A percentile compares a stretch with the other conserved stretches of the same genome.
Evolutionary conservation across 192 early-diverging fungal genomes (phyloP).

Genomic region (Pilobolus umbonatus): DNA sequence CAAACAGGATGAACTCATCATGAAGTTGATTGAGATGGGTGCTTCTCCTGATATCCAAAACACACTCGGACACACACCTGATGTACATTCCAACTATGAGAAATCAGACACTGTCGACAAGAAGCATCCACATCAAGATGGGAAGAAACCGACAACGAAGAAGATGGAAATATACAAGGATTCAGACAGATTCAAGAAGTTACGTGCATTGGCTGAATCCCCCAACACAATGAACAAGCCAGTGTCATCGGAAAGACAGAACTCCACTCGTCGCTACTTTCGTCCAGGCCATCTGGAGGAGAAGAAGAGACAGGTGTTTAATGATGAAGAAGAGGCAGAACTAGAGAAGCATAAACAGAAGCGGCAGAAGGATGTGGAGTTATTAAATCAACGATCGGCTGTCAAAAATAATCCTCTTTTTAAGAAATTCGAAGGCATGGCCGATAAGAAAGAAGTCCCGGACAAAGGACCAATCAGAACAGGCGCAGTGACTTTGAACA

Average conservation of each 20-base stretch:
- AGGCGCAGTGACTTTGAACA: not conserved
- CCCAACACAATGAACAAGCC: conserved; percentile 6
- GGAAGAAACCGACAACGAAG: not conserved
- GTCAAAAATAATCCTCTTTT: conserved; percentile 29
- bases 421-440: conserved; percentile 9
- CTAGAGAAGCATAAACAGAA: conserved; percentile 6
- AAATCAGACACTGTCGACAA: not conserved
- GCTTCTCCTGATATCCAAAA: conserved; percentile 10
- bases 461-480: not conserved
- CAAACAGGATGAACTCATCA: conserved; percentile 1
- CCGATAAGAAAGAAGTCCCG: not conserved
- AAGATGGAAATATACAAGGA: not conserved
- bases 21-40: conserved; percentile 10
- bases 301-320: conserved; percentile 9
- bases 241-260: conserved; percentile 2
- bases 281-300: conserved; percentile 19
- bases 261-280: conserved; percentile 17
- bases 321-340: conserved; percentile 15
- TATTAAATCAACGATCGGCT: conserved; percentile 17
- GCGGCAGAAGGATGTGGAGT: conserved; percentile 18
- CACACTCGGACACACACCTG: conserved; percentile 5
- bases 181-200: conserved; percentile 17
- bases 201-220: conserved; percentile 16
- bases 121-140: not conserved
- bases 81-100: conserved; percentile 2